A percentile compares a stretch with the other conserved stretches of the same genome.
phyloP scores from a whole-genome alignment of 148 eudicot species.

The Amaranthus hypochondriacus region DNA sequence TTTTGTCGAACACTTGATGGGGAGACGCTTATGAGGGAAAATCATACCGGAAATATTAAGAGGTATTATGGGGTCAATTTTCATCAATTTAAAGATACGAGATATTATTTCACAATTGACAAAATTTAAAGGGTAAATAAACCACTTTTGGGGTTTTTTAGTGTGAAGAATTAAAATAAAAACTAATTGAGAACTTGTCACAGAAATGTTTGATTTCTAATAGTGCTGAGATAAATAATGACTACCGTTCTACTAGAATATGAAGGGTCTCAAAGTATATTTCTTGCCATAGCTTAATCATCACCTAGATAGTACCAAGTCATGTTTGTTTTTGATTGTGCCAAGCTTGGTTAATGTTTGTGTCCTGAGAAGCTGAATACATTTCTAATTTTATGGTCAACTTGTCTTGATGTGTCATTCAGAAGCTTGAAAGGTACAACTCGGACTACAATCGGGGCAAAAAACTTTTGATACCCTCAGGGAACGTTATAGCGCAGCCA shows the following conservation, averaged over 20 bases:
- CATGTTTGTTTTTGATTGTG: neutral
- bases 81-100: too few species aligned
- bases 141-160: too few species aligned
- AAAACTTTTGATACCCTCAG: conserved; percentile 40
- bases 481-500: conserved; percentile 44
- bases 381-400: neutral
- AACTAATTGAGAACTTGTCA: neutral
- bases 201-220: neutral
- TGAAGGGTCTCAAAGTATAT: neutral
- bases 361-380: neutral
- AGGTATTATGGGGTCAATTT: too few species aligned
- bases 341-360: neutral
- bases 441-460: conserved; percentile 37
- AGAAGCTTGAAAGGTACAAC: conserved; percentile 61
- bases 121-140: too few species aligned
- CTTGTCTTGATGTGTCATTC: conserved; percentile 13
- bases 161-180: neutral
- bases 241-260: neutral
- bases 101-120: too few species aligned
- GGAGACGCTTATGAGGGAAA: too few species aligned
- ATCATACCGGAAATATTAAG: too few species aligned
- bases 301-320: neutral
- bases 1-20: too few species aligned
- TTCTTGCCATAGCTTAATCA: neutral
- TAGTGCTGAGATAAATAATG: neutral